These are phyloP conservation scores for Lactarius akahatsu DNA, from an alignment of 768 basidiomycete species.

Conservation along the genomic window DNA sequence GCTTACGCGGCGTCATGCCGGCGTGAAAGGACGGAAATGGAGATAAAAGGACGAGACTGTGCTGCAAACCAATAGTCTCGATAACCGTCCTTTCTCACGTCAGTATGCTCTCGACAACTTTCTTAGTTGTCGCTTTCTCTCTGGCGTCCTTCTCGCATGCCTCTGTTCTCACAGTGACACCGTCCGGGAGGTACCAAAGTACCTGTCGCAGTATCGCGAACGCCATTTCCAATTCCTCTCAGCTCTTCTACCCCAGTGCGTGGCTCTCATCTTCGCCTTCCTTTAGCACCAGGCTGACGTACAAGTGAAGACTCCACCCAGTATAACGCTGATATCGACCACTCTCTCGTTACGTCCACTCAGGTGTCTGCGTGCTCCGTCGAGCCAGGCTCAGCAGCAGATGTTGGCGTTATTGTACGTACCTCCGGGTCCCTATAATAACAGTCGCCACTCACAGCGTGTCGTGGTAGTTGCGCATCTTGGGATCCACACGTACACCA, in stretches of 20 bases:
- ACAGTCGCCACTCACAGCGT: background rate
- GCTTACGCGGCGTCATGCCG: no score
- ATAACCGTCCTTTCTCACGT: background rate
- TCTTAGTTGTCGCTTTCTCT: background rate
- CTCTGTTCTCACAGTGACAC: background rate
- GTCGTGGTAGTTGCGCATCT: constrained; percentile 15
- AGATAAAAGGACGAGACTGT: background rate
- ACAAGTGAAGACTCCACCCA: background rate
- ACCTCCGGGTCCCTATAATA: background rate
- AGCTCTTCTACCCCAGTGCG: background rate
- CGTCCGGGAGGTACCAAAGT: background rate
- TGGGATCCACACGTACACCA: constrained; percentile 8
- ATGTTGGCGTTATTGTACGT: constrained; percentile 26
- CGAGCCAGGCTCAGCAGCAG: constrained; percentile 28
- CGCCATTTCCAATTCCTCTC: background rate
- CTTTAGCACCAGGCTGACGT: background rate
- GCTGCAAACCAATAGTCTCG: background rate
- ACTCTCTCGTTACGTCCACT: background rate
- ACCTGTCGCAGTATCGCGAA: background rate
- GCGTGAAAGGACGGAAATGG: no score
- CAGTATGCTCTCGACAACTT: constrained; percentile 1
- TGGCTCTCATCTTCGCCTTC: background rate
- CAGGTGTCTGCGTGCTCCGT: constrained; percentile 23
- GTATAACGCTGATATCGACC: background rate
- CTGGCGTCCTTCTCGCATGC: background rate